Evolutionary conservation across 2,329 filamentous ascomycete species (phyloP).

Genomic region (Claviceps fusiformis): DNA sequence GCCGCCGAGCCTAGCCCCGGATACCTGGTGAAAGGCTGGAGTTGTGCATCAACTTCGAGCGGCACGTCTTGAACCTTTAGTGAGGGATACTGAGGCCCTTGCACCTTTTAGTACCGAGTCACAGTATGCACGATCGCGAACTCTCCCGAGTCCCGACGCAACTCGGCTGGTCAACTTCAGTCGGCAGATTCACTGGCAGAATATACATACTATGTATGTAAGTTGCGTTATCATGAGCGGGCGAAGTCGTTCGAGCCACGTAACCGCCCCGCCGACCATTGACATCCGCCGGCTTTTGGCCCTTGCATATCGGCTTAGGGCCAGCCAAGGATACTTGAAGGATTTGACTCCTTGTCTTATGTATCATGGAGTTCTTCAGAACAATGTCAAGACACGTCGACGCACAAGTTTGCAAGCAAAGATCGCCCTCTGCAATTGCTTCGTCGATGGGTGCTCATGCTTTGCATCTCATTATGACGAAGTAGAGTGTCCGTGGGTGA

Average conservation of each 20-base stretch:
- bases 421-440: too few relatives aligned
- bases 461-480: too few relatives aligned
- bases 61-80: neutral
- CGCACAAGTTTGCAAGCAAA: too few relatives aligned
- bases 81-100: neutral
- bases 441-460: too few relatives aligned
- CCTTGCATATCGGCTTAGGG: neutral
- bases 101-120: neutral
- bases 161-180: neutral
- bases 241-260: neutral
- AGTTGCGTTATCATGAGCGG: neutral
- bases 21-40: neutral
- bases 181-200: neutral
- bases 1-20: neutral
- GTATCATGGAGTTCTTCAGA: neutral
- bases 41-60: neutral
- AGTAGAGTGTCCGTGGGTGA: neutral
- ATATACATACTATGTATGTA: too few relatives aligned
- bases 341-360: neutral
- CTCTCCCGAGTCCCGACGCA: neutral
- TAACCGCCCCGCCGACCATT: neutral
- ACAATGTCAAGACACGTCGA: neutral
- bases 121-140: neutral
- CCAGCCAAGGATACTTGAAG: too few relatives aligned
- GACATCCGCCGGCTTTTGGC: neutral